Percentiles rank a stretch among this genome's conserved stretches.
phyloP scores from a whole-genome alignment of 108 stramenopile genomes.

The Stephanodiscus minutulus region DNA sequence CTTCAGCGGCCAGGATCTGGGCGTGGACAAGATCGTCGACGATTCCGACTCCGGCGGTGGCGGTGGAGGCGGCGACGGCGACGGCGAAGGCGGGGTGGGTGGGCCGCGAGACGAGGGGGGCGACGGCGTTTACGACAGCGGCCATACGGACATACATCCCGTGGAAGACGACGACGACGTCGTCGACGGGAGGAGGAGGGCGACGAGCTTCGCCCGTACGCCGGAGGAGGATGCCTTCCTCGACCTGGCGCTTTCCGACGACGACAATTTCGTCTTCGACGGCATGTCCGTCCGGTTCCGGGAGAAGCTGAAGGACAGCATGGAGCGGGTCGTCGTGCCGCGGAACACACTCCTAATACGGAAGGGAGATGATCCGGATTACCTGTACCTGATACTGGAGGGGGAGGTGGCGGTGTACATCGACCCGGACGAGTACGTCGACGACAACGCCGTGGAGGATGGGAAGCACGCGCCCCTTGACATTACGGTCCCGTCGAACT shows the following conservation, averaged over 20 bases:
- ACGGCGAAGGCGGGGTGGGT: neutral
- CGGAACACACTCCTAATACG: conserved; percentile 28
- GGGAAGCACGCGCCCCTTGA: conserved; percentile 36
- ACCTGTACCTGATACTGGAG: conserved; percentile 34
- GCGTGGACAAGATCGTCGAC: conserved; percentile 28
- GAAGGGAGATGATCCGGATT: conserved; percentile 33
- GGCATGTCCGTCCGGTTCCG: conserved; percentile 29
- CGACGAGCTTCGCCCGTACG: neutral
- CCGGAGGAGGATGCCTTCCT: conserved; percentile 41
- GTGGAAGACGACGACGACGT: neutral
- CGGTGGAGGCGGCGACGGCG: neutral
- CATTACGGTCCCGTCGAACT: conserved; percentile 22
- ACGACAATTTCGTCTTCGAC: conserved; percentile 43
- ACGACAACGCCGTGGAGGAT: conserved; percentile 37
- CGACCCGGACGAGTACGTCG: conserved; percentile 39
- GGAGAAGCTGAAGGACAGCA: conserved; percentile 26
- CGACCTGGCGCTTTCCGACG: conserved; percentile 31
- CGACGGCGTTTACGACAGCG: too few species aligned
- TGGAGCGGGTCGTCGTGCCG: conserved; percentile 35
- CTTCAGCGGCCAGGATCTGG: conserved; percentile 32
- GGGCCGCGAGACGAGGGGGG: neutral
- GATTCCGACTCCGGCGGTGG: neutral
- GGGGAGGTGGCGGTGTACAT: conserved; percentile 44
- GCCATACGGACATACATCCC: neutral
- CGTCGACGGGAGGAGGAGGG: neutral